Evolutionary conservation across 2,329 filamentous ascomycete species (phyloP).

Genomic region (Penicillium rolfsii): DNA sequence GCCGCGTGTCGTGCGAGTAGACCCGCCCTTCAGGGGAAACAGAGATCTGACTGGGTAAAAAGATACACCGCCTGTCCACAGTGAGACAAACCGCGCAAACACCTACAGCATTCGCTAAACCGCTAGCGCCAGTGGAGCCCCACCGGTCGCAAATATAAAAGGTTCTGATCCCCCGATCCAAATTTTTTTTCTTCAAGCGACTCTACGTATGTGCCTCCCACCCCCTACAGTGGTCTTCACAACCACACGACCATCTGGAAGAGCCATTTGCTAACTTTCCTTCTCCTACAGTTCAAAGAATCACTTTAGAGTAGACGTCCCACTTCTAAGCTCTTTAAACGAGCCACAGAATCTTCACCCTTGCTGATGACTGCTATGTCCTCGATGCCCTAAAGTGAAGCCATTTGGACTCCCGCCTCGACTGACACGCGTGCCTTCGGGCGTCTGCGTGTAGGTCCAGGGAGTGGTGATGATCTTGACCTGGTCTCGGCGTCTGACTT

Average conservation of each 20-base stretch:
- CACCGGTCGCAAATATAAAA: conserved; percentile 34
- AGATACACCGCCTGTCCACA: not conserved
- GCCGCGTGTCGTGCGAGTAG: not conserved
- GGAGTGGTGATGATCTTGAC: conserved; percentile 95
- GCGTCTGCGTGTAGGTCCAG: conserved; percentile 63
- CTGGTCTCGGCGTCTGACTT: conserved; percentile 72
- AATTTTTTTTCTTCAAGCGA: conserved; percentile 47
- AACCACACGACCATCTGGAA: conserved; percentile 14
- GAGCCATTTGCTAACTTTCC: conserved; percentile 26
- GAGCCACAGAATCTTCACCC: conserved; percentile 91
- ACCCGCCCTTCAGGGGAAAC: not conserved
- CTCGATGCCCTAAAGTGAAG: conserved; percentile 89
- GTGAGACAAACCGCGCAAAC: conserved; percentile 17
- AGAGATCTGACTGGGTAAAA: not conserved
- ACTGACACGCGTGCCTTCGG: conserved; percentile 36
- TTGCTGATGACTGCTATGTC: conserved; percentile 88
- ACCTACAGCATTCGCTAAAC: conserved; percentile 38
- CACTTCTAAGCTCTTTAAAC: conserved; percentile 87
- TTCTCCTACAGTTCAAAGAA: conserved; percentile 63
- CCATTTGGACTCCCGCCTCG: conserved; percentile 58
- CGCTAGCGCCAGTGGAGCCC: conserved; percentile 18
- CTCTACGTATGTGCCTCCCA: conserved; percentile 45
- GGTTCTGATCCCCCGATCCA: conserved; percentile 20
- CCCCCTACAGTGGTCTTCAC: conserved; percentile 29
- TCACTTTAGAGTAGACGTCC: conserved; percentile 98